Conservation (phyloP, 192 early-diverging fungal genomes). For the Podila clonocystis region DNA sequence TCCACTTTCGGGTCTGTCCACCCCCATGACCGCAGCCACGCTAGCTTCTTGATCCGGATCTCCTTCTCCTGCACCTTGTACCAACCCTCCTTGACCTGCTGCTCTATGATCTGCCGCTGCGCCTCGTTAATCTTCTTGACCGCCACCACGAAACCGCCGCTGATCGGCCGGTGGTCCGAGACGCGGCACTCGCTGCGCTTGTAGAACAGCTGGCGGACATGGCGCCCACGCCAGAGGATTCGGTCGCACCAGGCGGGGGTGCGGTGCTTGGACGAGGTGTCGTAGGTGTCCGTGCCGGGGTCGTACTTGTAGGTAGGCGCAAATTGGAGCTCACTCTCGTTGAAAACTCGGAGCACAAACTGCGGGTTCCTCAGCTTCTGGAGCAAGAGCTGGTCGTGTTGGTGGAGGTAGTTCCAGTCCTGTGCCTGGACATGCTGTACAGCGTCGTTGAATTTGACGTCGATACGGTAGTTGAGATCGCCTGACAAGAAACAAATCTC, state of each 20-base stretch:
- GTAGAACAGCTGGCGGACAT: slow-evolving; percentile 64
- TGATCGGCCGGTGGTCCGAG: slow-evolving; percentile 90
- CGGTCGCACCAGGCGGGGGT: slow-evolving; percentile 98
- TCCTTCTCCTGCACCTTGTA: slow-evolving; percentile 53
- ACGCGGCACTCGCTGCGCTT: slow-evolving; percentile 73
- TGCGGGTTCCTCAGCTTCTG: slow-evolving; percentile 64
- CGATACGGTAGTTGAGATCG: slow-evolving; percentile 97
- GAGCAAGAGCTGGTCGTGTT: slow-evolving; percentile 70
- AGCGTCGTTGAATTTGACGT: slow-evolving; percentile 73
- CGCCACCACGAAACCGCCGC: slow-evolving; percentile 69
- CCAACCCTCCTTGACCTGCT: slow-evolving; percentile 62
- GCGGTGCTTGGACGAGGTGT: slow-evolving; percentile 93
- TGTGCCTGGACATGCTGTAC: slow-evolving; percentile 62
- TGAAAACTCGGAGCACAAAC: slow-evolving; percentile 81
- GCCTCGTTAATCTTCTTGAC: slow-evolving; percentile 69
- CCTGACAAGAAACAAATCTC: slow-evolving; percentile 82
- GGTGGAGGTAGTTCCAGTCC: slow-evolving; percentile 67
- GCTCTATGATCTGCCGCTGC: slow-evolving; percentile 52
- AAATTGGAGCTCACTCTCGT: slow-evolving; percentile 83
- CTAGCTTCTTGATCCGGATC: slow-evolving; percentile 36
- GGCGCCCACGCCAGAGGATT: slow-evolving; percentile 69
- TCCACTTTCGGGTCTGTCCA: slow-evolving; percentile 43
- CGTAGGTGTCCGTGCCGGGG: slow-evolving; percentile 83
- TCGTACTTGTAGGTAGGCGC: slow-evolving; percentile 99
- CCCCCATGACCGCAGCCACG: slow-evolving; percentile 50